Evolutionary conservation across 257 asterid genomes (phyloP), one percentile per base, ranked within the genome.

Genomic region (Solanum clarkiae): DNA sequence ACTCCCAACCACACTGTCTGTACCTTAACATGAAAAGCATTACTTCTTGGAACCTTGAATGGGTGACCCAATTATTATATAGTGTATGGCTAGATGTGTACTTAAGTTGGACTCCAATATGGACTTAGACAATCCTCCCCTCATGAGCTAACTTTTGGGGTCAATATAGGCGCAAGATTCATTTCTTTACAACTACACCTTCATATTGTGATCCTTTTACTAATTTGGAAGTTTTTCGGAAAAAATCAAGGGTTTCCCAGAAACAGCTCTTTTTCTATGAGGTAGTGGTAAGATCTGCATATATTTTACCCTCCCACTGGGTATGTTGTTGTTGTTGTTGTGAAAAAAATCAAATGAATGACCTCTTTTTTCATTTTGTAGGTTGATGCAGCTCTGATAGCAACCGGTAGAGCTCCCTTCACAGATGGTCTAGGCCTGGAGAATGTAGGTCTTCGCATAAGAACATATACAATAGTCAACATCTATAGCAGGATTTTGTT

Each of bases 381-480:
- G 99, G 98, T 96, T 54, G 99, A 96, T 94, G 98, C 98, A 47
- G 98, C 98, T 77, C 97, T 96, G 77, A 96, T 96, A 90, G 98
- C 99, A 68, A 96, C 99, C 12, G 98, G 99, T 85, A 95, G 98
- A 88, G 95, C 98, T 80, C 99, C 99, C 81, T 96, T 94, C 85
- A 96, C 99, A 22, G 89, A 90, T 56, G 99, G 98, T 88, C 95
- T 96, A 87, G 98, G 99, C 70, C 87, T 96, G 94, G 99, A 95
- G 86, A 96, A 95, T 88, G 98, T 96, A 89, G 14, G 47, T 88
- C 77, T 60, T 71, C 65, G 82, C 29, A 60, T 81, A 79, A 56
- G 71, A 62, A 56, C 16, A 62, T 65, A 51, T 65, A 77, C 86
- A 85, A 81, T 14, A 53, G 75, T 66, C 60, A 55, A 84, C 44